Base-by-base conservation (phyloP, 2,329 filamentous ascomycete genomes). In the Talaromyces atroroseus region DNA sequence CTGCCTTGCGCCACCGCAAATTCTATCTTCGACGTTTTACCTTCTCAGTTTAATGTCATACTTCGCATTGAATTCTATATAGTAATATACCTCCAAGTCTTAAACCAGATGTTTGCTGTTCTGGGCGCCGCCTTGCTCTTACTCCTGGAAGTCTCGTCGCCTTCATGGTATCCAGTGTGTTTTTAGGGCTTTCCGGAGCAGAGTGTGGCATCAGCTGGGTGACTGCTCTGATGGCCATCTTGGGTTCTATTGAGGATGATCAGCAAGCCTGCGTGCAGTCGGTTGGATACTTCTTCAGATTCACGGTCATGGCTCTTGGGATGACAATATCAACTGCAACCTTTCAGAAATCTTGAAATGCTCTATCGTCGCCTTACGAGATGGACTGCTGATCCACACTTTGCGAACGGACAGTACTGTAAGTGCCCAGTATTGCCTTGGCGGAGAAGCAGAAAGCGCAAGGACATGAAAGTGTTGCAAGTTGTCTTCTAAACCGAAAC, bases 251-350 rank as follows among this genome's bases (percentile, higher is more conserved):
- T 14, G 26, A 26, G 12, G 90, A 95, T 69, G 80, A 87, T 11
- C 83, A 92, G 61, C 91, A 96, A 71, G 90, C 91, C 6, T 88
- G 94, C 53, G 84, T 95, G 64, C 95, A 91, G 0, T 90, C 88
- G 1, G 88, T 89, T 0, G 91, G 86, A 0, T 95, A 90, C 63
- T 86, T 86, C 0, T 91, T 90, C 70, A 82, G 88, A 36, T 86
- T 84, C n/a, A 88, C 88, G 0, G 88, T 88, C 7, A 83, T 81
- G 40, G 87, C 86, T 0, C 82, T 91, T 50, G 87, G 88, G 12
- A 83, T 90, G 65, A 88, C 87, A 0, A 73, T 89, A 56, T 88
- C 87, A 1, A 87, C 86, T 1, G 82, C 88, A 1, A 87, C 95
- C 14, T 95, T 94, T 69, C 90, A 95, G 68, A 95, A 62, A 77